phyloP scores from a whole-genome alignment of 2,329 filamentous ascomycete genomes.

The Botryotinia convoluta region DNA sequence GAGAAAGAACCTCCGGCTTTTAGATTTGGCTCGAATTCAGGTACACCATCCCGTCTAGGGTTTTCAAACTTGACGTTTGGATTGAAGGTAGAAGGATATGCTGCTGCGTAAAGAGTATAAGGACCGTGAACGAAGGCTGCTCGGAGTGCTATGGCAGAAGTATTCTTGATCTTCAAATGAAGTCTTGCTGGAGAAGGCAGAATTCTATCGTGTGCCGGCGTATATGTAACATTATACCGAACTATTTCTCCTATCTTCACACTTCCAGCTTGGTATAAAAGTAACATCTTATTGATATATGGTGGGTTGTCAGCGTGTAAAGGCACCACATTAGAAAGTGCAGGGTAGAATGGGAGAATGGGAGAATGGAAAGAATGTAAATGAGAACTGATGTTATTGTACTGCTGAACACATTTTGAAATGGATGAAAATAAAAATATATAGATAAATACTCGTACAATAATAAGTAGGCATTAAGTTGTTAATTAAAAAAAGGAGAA shows the following conservation, averaged over 20 bases:
- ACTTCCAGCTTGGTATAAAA: slow-evolving; percentile 85
- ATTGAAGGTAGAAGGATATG: slow-evolving; percentile 79
- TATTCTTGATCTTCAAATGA: slow-evolving; percentile 87
- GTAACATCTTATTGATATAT: slow-evolving; percentile 63
- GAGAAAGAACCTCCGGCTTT: slow-evolving; percentile 90
- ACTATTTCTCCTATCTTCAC: slow-evolving; percentile 94
- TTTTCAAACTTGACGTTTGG: slow-evolving; percentile 75
- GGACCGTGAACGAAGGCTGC: slow-evolving; percentile 96
- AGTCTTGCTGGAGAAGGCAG: slow-evolving; percentile 79
- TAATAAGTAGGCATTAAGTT: not conserved
- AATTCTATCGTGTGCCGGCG: slow-evolving; percentile 82
- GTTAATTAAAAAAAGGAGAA: not conserved
- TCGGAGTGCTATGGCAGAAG: slow-evolving; percentile 82
- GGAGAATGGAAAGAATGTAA: not conserved
- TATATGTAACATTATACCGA: slow-evolving; percentile 90
- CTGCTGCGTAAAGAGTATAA: slow-evolving; percentile 83
- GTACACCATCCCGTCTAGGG: slow-evolving; percentile 68
- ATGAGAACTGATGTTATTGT: not conserved
- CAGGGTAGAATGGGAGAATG: too few species aligned
- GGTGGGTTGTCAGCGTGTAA: not conserved
- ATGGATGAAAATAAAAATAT: not conserved
- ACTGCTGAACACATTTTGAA: not conserved
- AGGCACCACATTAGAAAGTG: not conserved
- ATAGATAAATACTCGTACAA: not conserved
- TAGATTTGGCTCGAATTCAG: slow-evolving; percentile 93